Evolutionary conservation across 768 basidiomycete genomes (phyloP).

Genomic region (Tulasnella sp.): DNA sequence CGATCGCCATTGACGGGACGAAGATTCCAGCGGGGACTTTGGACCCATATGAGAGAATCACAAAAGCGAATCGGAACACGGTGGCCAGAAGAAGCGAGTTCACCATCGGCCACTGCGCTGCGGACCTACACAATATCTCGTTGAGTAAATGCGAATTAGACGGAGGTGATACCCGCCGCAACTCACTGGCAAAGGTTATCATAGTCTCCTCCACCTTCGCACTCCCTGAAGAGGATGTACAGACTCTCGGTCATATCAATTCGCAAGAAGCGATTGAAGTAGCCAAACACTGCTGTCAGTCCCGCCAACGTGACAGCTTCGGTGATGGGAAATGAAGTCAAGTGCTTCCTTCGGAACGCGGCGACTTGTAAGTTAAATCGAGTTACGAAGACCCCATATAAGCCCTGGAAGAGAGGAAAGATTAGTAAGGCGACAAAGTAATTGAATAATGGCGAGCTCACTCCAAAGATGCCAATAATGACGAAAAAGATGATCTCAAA

Average conservation of each 20-base stretch:
- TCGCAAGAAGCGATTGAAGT: conserved; percentile 86
- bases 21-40: conserved; percentile 98
- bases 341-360: conserved; percentile 84
- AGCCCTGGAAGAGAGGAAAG: conserved; percentile 44
- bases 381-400: conserved; percentile 94
- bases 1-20: conserved; percentile 97
- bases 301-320: conserved; percentile 84
- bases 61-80: conserved; percentile 72
- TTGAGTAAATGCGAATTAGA: background rate
- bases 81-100: conserved; percentile 89
- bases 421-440: background rate
- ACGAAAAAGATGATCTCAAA: conserved; percentile 97
- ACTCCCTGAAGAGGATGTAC: conserved; percentile 90
- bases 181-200: conserved; percentile 91
- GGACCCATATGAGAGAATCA: conserved; percentile 87
- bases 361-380: conserved; percentile 95
- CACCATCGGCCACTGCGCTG: conserved; percentile 88
- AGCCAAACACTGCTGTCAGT: conserved; percentile 84
- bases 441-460: conserved; percentile 27
- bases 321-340: conserved; percentile 69
- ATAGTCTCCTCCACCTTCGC: conserved; percentile 85
- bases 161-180: background rate
- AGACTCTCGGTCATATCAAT: conserved; percentile 98
- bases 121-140: conserved; percentile 41
- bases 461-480: conserved; percentile 91